Conservation (phyloP, 2,329 filamentous ascomycete genomes). For the Fusarium longipes region DNA sequence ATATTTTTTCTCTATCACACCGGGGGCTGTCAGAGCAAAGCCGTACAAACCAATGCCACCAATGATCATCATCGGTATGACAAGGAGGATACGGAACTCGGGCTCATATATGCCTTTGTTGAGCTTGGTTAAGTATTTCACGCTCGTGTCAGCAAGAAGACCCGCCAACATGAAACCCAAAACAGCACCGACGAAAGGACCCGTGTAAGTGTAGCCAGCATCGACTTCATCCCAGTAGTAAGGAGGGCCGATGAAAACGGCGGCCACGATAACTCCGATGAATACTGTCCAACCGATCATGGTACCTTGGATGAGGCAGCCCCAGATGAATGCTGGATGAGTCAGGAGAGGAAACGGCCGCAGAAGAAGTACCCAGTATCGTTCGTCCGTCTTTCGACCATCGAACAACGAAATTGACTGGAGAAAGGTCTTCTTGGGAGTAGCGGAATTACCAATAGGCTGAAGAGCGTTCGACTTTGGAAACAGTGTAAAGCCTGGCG, state of each 20-base stretch:
- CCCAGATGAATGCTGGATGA: slow-evolving; percentile 88
- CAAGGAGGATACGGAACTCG: slow-evolving; percentile 86
- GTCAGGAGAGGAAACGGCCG: slow-evolving; percentile 85
- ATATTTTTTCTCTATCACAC: slow-evolving; percentile 67
- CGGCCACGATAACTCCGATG: slow-evolving; percentile 84
- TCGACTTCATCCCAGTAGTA: slow-evolving; percentile 84
- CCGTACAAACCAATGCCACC: slow-evolving; percentile 84
- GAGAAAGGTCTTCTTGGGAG: slow-evolving; percentile 66
- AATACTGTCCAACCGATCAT: slow-evolving; percentile 97
- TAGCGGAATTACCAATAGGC: slow-evolving; percentile 50
- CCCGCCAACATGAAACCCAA: slow-evolving; percentile 82
- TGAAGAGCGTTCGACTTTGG: slow-evolving; percentile 51
- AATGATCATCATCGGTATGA: slow-evolving; percentile 83
- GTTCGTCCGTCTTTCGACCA: slow-evolving; percentile 82
- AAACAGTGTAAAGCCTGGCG: slow-evolving; percentile 47
- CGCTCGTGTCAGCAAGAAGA: slow-evolving; percentile 77
- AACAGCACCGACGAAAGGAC: slow-evolving; percentile 85
- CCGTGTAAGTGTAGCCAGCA: slow-evolving; percentile 88
- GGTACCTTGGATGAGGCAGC: slow-evolving; percentile 81
- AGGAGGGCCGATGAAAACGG: slow-evolving; percentile 82
- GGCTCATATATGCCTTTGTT: slow-evolving; percentile 91
- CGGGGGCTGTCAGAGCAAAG: slow-evolving; percentile 78
- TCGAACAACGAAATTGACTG: slow-evolving; percentile 78
- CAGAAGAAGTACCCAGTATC: slow-evolving; percentile 71
- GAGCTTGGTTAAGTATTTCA: slow-evolving; percentile 73